A percentile compares a stretch with the other conserved stretches of the same genome.
These are phyloP conservation scores for Vaccinium macrocarpon DNA, from an alignment of 148 eudicot genomes.

Conservation along the genomic window DNA sequence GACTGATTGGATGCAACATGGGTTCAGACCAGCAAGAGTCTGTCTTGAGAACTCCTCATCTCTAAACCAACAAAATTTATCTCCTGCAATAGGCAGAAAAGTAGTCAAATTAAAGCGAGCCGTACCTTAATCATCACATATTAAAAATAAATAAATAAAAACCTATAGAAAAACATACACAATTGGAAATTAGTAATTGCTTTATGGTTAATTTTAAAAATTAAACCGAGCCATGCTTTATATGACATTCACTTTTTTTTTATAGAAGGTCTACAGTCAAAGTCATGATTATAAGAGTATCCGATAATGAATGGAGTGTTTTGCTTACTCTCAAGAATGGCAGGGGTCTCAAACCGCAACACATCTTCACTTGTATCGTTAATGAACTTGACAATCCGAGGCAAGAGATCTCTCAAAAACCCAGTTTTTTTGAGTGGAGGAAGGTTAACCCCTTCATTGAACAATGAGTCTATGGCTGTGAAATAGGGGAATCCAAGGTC, in stretches of 20 bases:
- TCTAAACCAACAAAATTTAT: slow-evolving; percentile 63
- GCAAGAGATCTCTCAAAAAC: slow-evolving; percentile 29
- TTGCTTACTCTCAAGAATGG: slow-evolving; percentile 41
- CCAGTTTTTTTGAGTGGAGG: slow-evolving; percentile 19
- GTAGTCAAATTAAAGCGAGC: too few species aligned
- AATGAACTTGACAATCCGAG: slow-evolving; percentile 46
- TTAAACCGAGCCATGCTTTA: too few species aligned
- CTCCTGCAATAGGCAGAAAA: slow-evolving; percentile 28
- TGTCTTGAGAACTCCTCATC: slow-evolving; percentile 79
- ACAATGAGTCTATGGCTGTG: slow-evolving; percentile 53
- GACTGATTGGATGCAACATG: slow-evolving; percentile 51
- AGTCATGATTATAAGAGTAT: too few species aligned
- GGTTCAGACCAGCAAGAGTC: slow-evolving; percentile 81
- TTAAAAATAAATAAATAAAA: neutral
- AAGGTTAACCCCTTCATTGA: slow-evolving; percentile 48
- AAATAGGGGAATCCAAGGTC: slow-evolving; percentile 57
- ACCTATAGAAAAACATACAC: neutral
- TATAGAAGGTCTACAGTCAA: too few species aligned
- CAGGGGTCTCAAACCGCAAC: slow-evolving; percentile 54
- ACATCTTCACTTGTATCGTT: slow-evolving; percentile 19
- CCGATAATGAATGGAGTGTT: too few species aligned
- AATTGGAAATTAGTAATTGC: neutral
- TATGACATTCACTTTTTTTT: too few species aligned
- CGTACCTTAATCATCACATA: neutral
- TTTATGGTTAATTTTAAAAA: neutral